A percentile compares a stretch with the other conserved stretches of the same genome.
Conservation (phyloP, 345 rosid genomes). For the Lepidium africanum region DNA sequence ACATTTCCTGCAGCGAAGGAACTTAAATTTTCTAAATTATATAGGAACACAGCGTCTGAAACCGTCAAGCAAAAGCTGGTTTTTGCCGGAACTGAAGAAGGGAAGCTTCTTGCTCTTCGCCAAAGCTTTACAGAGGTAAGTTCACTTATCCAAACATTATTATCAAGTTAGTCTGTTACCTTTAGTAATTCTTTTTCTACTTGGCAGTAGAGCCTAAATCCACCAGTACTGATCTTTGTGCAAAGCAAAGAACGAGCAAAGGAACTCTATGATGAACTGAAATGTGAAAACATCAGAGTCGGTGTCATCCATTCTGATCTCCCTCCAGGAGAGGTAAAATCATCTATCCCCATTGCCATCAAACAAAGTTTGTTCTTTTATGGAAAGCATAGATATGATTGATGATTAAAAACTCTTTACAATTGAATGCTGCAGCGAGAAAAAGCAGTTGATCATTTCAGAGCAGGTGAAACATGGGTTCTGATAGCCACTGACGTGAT, state of each 20-base stretch:
- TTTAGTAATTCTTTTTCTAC: slow-evolving; percentile 24
- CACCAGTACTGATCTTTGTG: slow-evolving; percentile 79
- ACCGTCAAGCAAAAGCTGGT: slow-evolving; percentile 80
- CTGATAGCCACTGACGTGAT: slow-evolving; percentile 92
- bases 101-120: slow-evolving; percentile 83
- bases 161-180: background rate
- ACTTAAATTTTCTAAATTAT: slow-evolving; percentile 12
- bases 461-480: slow-evolving; percentile 89
- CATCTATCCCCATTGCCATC: slow-evolving; percentile 6
- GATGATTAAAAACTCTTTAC: background rate
- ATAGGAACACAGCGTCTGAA: slow-evolving; percentile 84
- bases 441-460: slow-evolving; percentile 68
- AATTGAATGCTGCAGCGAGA: slow-evolving; percentile 49
- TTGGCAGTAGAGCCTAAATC: slow-evolving; percentile 79
- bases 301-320: slow-evolving; percentile 82
- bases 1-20: background rate
- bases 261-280: slow-evolving; percentile 77
- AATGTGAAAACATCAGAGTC: slow-evolving; percentile 65
- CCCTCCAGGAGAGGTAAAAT: slow-evolving; percentile 56
- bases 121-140: slow-evolving; percentile 92
- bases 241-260: slow-evolving; percentile 92
- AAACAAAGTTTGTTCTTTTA: background rate
- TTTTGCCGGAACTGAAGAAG: slow-evolving; percentile 90
- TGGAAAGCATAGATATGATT: background rate
- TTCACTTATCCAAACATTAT: background rate